Conservation (phyloP, 1,284 basidiomycete genomes). For the Ustilago curta region DNA sequence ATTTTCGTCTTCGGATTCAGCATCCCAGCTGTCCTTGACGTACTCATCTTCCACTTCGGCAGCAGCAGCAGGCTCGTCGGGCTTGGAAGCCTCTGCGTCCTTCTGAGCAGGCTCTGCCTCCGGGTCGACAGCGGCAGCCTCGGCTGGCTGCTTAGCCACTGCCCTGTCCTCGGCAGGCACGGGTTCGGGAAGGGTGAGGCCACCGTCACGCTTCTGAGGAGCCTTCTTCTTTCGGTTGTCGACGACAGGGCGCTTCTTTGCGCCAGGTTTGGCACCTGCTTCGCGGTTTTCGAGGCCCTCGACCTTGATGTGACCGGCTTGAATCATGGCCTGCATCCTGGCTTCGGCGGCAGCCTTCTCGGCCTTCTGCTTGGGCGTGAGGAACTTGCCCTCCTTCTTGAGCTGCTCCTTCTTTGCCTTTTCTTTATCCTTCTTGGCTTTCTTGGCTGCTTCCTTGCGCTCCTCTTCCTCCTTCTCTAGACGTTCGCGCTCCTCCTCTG, state of each 20-base stretch:
- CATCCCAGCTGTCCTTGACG: slow-evolving; percentile 47
- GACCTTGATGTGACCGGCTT: slow-evolving; percentile 84
- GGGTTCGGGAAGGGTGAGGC: slow-evolving; percentile 50
- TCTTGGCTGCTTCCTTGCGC: slow-evolving; percentile 65
- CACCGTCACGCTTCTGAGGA: slow-evolving; percentile 72
- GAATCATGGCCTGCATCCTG: slow-evolving; percentile 88
- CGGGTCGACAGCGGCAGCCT: slow-evolving; percentile 14
- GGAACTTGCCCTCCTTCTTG: slow-evolving; percentile 67
- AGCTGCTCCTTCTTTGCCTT: slow-evolving; percentile 67
- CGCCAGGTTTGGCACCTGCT: slow-evolving; percentile 66
- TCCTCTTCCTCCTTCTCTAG: slow-evolving; percentile 66
- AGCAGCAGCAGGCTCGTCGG: slow-evolving; percentile 64
- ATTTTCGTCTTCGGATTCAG: slow-evolving; percentile 63
- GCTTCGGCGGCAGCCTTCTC: slow-evolving; percentile 91
- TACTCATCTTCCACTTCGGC: slow-evolving; percentile 61
- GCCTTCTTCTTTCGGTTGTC: slow-evolving; percentile 86
- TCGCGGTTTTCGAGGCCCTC: slow-evolving; percentile 79
- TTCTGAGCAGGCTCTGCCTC: slow-evolving; percentile 57
- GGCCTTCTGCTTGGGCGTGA: slow-evolving; percentile 84
- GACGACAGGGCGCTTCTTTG: slow-evolving; percentile 75
- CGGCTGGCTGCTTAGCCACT: slow-evolving; percentile 19
- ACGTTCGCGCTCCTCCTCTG: slow-evolving; percentile 66
- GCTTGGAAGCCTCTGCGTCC: slow-evolving; percentile 61
- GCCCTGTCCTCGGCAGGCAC: slow-evolving; percentile 27
- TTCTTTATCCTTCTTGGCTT: slow-evolving; percentile 67